A percentile compares a stretch with the other conserved stretches of the same genome.
Conservation (phyloP, 169 alveolate species). For the Condylostoma magnum region DNA sequence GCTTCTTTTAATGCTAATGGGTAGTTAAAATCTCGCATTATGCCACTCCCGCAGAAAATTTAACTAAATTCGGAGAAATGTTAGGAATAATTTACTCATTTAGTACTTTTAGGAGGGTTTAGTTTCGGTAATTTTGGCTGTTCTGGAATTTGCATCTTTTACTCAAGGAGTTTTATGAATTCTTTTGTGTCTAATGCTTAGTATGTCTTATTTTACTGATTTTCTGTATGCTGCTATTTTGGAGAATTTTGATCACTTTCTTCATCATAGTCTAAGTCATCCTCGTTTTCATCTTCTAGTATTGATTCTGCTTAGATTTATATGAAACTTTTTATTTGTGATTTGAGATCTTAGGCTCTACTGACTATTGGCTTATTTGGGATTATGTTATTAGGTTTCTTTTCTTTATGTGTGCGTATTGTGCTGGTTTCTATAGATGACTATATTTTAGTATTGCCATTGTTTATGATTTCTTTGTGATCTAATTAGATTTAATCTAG, state of each 20-base stretch:
- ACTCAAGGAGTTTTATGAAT: background rate
- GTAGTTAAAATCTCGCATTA: background rate
- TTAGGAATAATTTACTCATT: background rate
- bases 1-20: background rate
- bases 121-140: background rate
- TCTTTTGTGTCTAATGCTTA: background rate
- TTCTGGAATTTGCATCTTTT: background rate
- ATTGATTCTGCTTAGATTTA: background rate
- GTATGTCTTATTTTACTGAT: background rate
- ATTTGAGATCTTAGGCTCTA: background rate
- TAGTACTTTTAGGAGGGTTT: background rate
- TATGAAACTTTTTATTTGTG: background rate
- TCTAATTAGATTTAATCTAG: background rate
- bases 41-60: slow-evolving; percentile 9
- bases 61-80: background rate
- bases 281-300: background rate
- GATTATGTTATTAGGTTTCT: background rate
- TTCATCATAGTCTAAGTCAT: background rate
- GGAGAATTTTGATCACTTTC: background rate
- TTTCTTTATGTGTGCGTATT: background rate
- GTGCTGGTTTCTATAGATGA: background rate
- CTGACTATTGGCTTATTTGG: background rate
- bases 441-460: background rate
- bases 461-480: background rate
- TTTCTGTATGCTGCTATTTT: background rate